Base-by-base conservation (phyloP, 495 filamentous ascomycete species). In the Aspergillus leporis region DNA sequence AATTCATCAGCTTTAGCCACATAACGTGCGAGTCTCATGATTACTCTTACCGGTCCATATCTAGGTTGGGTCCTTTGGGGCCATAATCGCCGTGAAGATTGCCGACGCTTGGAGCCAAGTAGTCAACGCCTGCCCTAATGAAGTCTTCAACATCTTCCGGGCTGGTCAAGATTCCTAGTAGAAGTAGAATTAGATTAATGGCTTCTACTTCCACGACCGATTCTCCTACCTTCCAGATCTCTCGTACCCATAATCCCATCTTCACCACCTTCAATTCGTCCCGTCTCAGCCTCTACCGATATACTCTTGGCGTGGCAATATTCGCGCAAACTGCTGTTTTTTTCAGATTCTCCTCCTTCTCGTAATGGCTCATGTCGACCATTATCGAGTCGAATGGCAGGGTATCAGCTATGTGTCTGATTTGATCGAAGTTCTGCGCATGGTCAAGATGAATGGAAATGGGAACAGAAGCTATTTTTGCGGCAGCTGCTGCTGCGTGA, bases 1-100 rank as follows among this genome's bases (percentile, higher is more conserved):
- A 5, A 45, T 45, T 19, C 16, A 45, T 45, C 6, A 19, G n/a
- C 14, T 45, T 45, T 19, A 45, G 41, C 41, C 1, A 21, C 34
- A 14, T 21, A 3, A 2, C 14, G 16, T 9, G n/a, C 19, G n/a
- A n/a, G 34, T 10, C 2, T 36, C 34, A 46, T 16, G 21, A 28
- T 31, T 25, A n/a, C 38, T 41, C 61, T 49, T 31, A 77, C 51
- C 85, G 73, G 32, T 84, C 79, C 62, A 84, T 88, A 61, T 90
- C 86, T 25, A 89, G 68, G 63, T 82, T 79, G 4, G 87, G 85
- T 0, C 87, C 87, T 19, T 83, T 69, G 0, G 82, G 78, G 0
- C 86, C 87, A 66, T 90, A 92, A 55, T 85, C 82, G 7, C 89
- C 89, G 66, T 91, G 88, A n/a, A 92, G 81, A 67, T 91, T 91